These are phyloP conservation scores for Phytophthora podocarpi DNA, from an alignment of 352 stramenopile species.

Conservation along the genomic window DNA sequence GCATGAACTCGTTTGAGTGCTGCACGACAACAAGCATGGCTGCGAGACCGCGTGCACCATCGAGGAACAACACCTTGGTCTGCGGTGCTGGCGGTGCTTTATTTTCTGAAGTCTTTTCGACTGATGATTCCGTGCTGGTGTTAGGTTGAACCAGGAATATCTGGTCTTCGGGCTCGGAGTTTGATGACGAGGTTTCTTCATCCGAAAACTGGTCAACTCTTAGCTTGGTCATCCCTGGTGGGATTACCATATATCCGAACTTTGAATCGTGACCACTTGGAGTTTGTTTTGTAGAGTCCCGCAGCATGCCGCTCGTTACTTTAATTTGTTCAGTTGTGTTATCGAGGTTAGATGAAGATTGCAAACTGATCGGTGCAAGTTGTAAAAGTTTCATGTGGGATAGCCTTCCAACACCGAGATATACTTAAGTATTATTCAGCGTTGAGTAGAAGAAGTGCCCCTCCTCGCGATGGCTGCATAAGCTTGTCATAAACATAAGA, in stretches of 20 bases:
- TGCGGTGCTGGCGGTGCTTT: neutral
- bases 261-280: neutral
- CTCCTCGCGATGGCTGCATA: too few species aligned
- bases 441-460: too few species aligned
- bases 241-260: neutral
- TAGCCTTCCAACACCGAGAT: too few species aligned
- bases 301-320: too few species aligned
- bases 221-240: neutral
- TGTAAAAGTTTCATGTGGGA: too few species aligned
- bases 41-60: constrained; percentile 21
- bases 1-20: constrained; percentile 21
- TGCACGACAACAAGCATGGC: constrained; percentile 30
- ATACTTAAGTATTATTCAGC: too few species aligned
- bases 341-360: too few species aligned
- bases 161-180: constrained; percentile 10
- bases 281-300: too few species aligned
- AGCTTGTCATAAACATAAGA: too few species aligned
- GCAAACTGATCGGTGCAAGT: too few species aligned
- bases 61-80: constrained; percentile 27
- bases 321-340: too few species aligned
- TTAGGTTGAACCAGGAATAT: constrained; percentile 7
- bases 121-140: neutral
- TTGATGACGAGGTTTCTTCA: neutral
- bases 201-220: constrained; percentile 6
- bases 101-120: neutral